These are phyloP conservation scores for Colletotrichum chlorophyti DNA, from an alignment of 2,329 filamentous ascomycete genomes.

Conservation along the genomic window DNA sequence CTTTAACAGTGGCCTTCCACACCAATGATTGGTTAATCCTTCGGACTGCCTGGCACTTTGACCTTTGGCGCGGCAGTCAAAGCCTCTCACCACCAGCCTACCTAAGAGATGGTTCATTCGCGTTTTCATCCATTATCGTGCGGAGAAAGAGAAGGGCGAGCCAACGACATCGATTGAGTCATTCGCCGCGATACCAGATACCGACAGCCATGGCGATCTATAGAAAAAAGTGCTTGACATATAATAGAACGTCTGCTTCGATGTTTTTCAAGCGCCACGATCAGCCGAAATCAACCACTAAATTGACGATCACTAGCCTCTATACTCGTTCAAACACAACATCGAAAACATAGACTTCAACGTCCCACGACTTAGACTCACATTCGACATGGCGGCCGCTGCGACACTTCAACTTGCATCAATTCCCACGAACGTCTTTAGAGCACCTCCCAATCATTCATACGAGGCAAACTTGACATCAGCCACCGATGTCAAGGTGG, in stretches of 20 bases:
- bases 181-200: background rate
- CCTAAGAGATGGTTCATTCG: background rate
- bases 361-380: background rate
- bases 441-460: background rate
- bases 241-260: too few relatives aligned
- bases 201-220: background rate
- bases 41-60: conserved; percentile 3
- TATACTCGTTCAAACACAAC: background rate
- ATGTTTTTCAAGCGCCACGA: background rate
- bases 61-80: background rate
- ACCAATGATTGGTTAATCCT: background rate
- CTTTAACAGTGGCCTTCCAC: background rate
- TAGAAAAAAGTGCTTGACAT: too few relatives aligned
- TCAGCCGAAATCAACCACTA: too few relatives aligned
- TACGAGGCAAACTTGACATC: conserved; percentile 1
- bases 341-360: too few relatives aligned
- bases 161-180: background rate
- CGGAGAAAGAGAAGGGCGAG: conserved; percentile 1
- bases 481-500: background rate
- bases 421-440: background rate
- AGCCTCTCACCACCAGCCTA: conserved; percentile 1
- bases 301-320: too few relatives aligned
- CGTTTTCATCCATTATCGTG: background rate
- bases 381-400: conserved; percentile 40
- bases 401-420: conserved; percentile 37